Evolutionary conservation across 1,284 basidiomycete genomes (phyloP).

Genomic region (Coriolopsis trogii): DNA sequence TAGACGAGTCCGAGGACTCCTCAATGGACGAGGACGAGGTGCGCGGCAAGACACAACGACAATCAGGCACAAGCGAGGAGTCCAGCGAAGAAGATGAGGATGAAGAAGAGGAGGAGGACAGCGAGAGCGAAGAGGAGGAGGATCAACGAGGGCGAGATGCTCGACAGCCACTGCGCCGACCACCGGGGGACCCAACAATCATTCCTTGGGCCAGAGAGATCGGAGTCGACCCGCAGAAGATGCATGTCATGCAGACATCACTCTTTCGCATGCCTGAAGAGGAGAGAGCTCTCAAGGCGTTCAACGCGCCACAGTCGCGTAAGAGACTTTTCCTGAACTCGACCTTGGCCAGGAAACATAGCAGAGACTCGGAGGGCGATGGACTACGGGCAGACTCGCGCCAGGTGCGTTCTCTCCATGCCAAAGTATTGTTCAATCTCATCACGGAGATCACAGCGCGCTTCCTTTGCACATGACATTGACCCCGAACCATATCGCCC

Average conservation of each 20-base stretch:
- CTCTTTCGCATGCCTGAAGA: slow-evolving; percentile 80
- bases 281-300: slow-evolving; percentile 56
- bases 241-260: slow-evolving; percentile 92
- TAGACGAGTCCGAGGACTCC: slow-evolving; percentile 13
- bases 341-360: slow-evolving; percentile 63
- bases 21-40: slow-evolving; percentile 23
- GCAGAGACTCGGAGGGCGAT: slow-evolving; percentile 75
- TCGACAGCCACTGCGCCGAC: slow-evolving; percentile 29
- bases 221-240: slow-evolving; percentile 78
- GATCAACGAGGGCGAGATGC: slow-evolving; percentile 3
- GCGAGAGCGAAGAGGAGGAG: slow-evolving; percentile 17
- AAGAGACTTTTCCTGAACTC: slow-evolving; percentile 41
- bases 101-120: slow-evolving; percentile 22
- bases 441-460: slow-evolving; percentile 48
- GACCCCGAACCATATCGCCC: slow-evolving; percentile 65
- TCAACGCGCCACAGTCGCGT: slow-evolving; percentile 44
- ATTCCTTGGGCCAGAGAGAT: slow-evolving; percentile 71
- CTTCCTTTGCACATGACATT: slow-evolving; percentile 77
- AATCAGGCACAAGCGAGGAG: neutral
- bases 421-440: neutral
- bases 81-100: slow-evolving; percentile 35
- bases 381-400: slow-evolving; percentile 63
- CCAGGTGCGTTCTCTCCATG: slow-evolving; percentile 58
- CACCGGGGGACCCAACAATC: slow-evolving; percentile 32
- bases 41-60: slow-evolving; percentile 2